phyloP scores from a whole-genome alignment of 805 yeast species.

The Yamadazyma endophytica region DNA sequence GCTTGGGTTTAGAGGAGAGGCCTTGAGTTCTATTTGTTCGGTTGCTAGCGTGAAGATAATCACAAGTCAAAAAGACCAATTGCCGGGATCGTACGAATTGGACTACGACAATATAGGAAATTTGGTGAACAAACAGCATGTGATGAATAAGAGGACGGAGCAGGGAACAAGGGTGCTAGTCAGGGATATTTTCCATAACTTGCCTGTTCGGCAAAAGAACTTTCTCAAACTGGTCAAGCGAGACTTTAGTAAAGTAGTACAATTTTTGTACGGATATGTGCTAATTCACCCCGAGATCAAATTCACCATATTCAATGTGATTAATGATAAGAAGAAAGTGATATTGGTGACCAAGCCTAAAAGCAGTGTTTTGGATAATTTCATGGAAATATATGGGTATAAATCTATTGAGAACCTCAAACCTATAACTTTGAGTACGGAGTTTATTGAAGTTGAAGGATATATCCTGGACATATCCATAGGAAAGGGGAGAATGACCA shows the following conservation, averaged over 20 bases:
- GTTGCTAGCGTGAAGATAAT: constrained; percentile 44
- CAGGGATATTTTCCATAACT: constrained; percentile 52
- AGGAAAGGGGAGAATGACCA: constrained; percentile 61
- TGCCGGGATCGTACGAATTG: constrained; percentile 57
- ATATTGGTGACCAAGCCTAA: constrained; percentile 58
- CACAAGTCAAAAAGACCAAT: constrained; percentile 44
- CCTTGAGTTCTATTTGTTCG: constrained; percentile 65
- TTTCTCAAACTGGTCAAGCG: constrained; percentile 61
- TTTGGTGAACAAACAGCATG: constrained; percentile 27
- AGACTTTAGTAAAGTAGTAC: constrained; percentile 69
- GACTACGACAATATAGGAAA: constrained; percentile 55
- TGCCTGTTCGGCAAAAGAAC: constrained; percentile 83
- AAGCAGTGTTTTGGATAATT: constrained; percentile 40
- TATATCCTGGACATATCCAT: constrained; percentile 70
- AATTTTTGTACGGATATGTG: constrained; percentile 63
- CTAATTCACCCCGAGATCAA: constrained; percentile 56
- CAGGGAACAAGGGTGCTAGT: constrained; percentile 66
- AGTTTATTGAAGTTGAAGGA: constrained; percentile 47
- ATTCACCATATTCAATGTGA: constrained; percentile 51
- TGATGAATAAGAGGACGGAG: constrained; percentile 40
- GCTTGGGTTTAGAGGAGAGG: constrained; percentile 80
- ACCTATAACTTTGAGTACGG: constrained; percentile 40
- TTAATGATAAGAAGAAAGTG: constrained; percentile 40
- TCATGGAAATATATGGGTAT: constrained; percentile 69
- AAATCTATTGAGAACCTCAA: constrained; percentile 56